Evolutionary conservation across 1,284 basidiomycete genomes (phyloP).

Genomic region (Ustilago loliicola): DNA sequence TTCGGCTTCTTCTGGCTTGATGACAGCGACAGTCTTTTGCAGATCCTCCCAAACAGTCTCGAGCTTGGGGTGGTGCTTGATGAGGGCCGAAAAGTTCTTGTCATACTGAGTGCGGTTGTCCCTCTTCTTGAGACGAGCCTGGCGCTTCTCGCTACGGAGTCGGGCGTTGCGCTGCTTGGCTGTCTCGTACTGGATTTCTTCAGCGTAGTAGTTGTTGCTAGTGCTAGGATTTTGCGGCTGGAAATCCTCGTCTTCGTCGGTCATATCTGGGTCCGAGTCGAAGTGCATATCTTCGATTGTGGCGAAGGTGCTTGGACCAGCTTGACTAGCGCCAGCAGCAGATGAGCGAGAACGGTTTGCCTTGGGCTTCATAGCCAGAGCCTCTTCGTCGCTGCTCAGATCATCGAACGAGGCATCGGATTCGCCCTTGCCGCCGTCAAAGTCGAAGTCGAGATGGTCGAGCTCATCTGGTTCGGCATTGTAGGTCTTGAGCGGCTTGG

Average conservation of each 20-base stretch:
- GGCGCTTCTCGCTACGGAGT: slow-evolving; percentile 45
- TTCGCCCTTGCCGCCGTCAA: slow-evolving; percentile 13
- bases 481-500: slow-evolving; percentile 21
- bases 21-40: slow-evolving; percentile 70
- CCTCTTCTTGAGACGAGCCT: slow-evolving; percentile 44
- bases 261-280: slow-evolving; percentile 27
- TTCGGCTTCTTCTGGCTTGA: slow-evolving; percentile 75
- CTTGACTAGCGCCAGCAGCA: slow-evolving; percentile 11
- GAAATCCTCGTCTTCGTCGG: slow-evolving; percentile 36
- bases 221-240: slow-evolving; percentile 7
- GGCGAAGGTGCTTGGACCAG: slow-evolving; percentile 36
- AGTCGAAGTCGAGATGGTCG: slow-evolving; percentile 12
- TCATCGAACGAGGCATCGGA: slow-evolving; percentile 14
- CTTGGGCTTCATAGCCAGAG: slow-evolving; percentile 17
- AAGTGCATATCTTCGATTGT: slow-evolving; percentile 21
- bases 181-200: slow-evolving; percentile 59
- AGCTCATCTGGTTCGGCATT: slow-evolving; percentile 16
- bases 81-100: slow-evolving; percentile 34
- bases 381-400: slow-evolving; percentile 43
- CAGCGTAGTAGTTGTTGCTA: slow-evolving; percentile 42
- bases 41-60: slow-evolving; percentile 89
- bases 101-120: slow-evolving; percentile 41
- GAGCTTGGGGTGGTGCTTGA: slow-evolving; percentile 77
- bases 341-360: not conserved
- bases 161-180: slow-evolving; percentile 57